These are phyloP conservation scores for Cryptococcus hybrid DNA, from an alignment of 1,284 basidiomycete species.

Conservation along the genomic window DNA sequence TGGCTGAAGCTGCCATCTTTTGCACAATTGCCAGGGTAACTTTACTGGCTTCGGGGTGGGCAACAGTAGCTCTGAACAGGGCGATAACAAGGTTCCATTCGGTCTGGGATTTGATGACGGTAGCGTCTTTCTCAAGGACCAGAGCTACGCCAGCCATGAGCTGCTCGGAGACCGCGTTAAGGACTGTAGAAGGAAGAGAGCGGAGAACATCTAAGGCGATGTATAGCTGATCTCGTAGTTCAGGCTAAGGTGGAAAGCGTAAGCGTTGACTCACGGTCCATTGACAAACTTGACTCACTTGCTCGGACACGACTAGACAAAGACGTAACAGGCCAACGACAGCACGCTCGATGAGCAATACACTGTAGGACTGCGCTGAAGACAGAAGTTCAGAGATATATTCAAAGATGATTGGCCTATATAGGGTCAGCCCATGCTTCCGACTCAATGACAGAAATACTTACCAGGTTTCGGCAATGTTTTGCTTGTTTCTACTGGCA, in stretches of 20 bases:
- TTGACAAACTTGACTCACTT: constrained; percentile 54
- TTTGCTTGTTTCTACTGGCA: constrained; percentile 67
- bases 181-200: constrained; percentile 69
- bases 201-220: constrained; percentile 87
- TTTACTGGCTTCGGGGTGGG: constrained; percentile 84
- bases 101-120: constrained; percentile 78
- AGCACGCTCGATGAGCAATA: constrained; percentile 90
- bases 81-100: constrained; percentile 95
- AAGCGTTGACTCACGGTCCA: not conserved
- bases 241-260: constrained; percentile 53
- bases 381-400: constrained; percentile 79
- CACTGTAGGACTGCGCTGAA: constrained; percentile 75
- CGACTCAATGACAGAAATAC: constrained; percentile 24
- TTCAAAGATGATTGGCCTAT: constrained; percentile 87
- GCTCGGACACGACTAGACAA: constrained; percentile 72
- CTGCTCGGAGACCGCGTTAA: constrained; percentile 87
- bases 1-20: constrained; percentile 60
- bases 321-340: constrained; percentile 84
- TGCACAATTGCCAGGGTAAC: constrained; percentile 75
- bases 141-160: constrained; percentile 78
- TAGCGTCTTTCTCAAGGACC: constrained; percentile 70
- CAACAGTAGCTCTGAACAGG: constrained; percentile 79
- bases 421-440: not conserved
- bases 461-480: constrained; percentile 84
- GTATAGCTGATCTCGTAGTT: constrained; percentile 86